Percentiles rank a stretch among this genome's conserved stretches.
phyloP scores from a whole-genome alignment of 139 green algal genomes.

The Dunaliella primolecta region DNA sequence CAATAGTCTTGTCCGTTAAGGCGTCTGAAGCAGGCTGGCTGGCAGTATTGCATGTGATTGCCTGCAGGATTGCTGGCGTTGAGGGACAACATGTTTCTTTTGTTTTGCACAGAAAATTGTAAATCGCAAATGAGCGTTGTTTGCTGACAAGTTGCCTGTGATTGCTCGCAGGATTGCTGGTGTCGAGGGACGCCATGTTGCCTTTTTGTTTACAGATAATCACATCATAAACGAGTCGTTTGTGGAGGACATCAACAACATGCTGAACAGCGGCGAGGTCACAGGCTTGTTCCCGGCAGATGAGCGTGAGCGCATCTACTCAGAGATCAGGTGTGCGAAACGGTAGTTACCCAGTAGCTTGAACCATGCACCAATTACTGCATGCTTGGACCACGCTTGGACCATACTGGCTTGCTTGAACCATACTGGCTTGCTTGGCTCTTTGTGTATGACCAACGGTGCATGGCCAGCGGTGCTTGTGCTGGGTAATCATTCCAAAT shows the following conservation, averaged over 20 bases:
- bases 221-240: constrained; percentile 72
- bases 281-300: constrained; percentile 31
- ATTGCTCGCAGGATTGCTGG: constrained; percentile 56
- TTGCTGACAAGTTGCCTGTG: too few relatives aligned
- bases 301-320: constrained; percentile 17
- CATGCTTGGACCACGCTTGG: too few relatives aligned
- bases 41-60: too few relatives aligned
- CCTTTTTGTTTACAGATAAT: constrained; percentile 79
- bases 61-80: constrained; percentile 56
- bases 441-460: too few relatives aligned
- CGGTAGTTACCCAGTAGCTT: too few relatives aligned
- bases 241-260: constrained; percentile 80
- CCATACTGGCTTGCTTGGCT: too few relatives aligned
- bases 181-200: constrained; percentile 57
- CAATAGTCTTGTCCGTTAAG: too few relatives aligned
- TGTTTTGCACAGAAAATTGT: constrained; percentile 75
- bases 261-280: constrained; percentile 79
- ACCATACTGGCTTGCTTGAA: too few relatives aligned
- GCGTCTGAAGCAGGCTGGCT: too few relatives aligned
- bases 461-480: too few relatives aligned
- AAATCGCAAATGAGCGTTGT: constrained; percentile 73
- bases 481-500: too few relatives aligned
- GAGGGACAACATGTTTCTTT: constrained; percentile 65
- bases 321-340: constrained; percentile 17
- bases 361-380: too few relatives aligned